Conservation (phyloP, 768 basidiomycete species). For the Pleurotus platypus region DNA sequence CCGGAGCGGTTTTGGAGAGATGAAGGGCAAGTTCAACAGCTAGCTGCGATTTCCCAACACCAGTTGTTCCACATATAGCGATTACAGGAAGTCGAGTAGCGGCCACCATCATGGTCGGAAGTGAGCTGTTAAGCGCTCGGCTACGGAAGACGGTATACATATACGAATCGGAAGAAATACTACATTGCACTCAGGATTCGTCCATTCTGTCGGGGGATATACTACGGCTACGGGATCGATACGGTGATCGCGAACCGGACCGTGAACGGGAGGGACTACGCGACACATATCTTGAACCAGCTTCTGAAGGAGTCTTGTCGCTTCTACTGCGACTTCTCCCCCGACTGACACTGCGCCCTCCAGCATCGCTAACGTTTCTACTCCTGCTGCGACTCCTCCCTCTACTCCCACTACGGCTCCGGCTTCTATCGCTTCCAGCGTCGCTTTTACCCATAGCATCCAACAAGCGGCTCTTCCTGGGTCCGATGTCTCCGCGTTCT, state of each 20-base stretch:
- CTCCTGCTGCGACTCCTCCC: slow-evolving; percentile 31
- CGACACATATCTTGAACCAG: slow-evolving; percentile 59
- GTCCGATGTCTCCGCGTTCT: slow-evolving; percentile 86
- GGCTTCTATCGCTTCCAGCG: slow-evolving; percentile 37
- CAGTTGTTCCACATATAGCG: slow-evolving; percentile 89
- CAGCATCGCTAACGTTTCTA: slow-evolving; percentile 19
- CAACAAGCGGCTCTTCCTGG: slow-evolving; percentile 81
- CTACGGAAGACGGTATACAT: not conserved
- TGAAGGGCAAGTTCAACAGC: slow-evolving; percentile 82
- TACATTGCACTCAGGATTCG: slow-evolving; percentile 8
- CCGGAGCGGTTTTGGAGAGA: slow-evolving; percentile 45
- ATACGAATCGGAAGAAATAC: not conserved
- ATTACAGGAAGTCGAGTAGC: slow-evolving; percentile 65
- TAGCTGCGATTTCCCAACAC: slow-evolving; percentile 93
- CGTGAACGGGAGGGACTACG: slow-evolving; percentile 56
- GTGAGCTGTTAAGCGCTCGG: no score
- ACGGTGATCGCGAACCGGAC: slow-evolving; percentile 28
- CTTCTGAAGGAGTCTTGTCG: slow-evolving; percentile 35
- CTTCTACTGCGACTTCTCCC: slow-evolving; percentile 21
- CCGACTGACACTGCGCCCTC: slow-evolving; percentile 20
- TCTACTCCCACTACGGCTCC: slow-evolving; percentile 35
- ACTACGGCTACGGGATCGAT: slow-evolving; percentile 55
- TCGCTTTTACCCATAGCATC: slow-evolving; percentile 78
- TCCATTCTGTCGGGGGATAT: slow-evolving; percentile 58
- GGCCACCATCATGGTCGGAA: slow-evolving; percentile 4